Evolutionary conservation across 2,329 filamentous ascomycete species (phyloP).

Genomic region (Aspergillus arachidicola): DNA sequence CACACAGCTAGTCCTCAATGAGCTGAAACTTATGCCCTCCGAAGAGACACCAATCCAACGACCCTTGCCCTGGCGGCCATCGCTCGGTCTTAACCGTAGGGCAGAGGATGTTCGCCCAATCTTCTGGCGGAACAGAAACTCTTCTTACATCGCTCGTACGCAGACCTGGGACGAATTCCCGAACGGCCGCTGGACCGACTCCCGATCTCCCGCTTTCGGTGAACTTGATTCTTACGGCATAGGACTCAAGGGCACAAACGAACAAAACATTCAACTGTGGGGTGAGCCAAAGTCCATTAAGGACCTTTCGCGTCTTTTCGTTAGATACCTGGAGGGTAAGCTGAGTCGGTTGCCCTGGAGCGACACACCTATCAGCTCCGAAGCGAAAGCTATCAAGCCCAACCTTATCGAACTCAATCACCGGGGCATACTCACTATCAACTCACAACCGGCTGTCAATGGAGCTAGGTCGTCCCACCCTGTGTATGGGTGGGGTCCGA

Average conservation of each 20-base stretch:
- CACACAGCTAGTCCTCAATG: constrained; percentile 90
- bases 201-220: constrained; percentile 91
- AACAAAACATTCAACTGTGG: constrained; percentile 94
- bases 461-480: constrained; percentile 85
- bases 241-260: constrained; percentile 89
- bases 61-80: constrained; percentile 94
- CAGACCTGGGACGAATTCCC: constrained; percentile 99
- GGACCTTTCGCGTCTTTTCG: constrained; percentile 81
- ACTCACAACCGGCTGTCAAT: constrained; percentile 94
- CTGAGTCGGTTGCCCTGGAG: constrained; percentile 90
- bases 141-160: constrained; percentile 91
- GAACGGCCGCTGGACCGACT: constrained; percentile 98
- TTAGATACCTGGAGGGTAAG: constrained; percentile 79
- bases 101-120: constrained; percentile 96
- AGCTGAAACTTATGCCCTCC: constrained; percentile 79
- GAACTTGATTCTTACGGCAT: constrained; percentile 94
- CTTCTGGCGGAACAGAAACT: constrained; percentile 97
- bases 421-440: constrained; percentile 89
- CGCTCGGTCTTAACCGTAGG: constrained; percentile 81
- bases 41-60: constrained; percentile 78
- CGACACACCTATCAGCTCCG: constrained; percentile 79
- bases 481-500: constrained; percentile 90
- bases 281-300: constrained; percentile 77
- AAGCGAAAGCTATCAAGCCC: constrained; percentile 76
- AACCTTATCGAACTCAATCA: constrained; percentile 81